phyloP scores from a whole-genome alignment of 2,329 filamentous ascomycete species.

The Tolypocladium amazonense region DNA sequence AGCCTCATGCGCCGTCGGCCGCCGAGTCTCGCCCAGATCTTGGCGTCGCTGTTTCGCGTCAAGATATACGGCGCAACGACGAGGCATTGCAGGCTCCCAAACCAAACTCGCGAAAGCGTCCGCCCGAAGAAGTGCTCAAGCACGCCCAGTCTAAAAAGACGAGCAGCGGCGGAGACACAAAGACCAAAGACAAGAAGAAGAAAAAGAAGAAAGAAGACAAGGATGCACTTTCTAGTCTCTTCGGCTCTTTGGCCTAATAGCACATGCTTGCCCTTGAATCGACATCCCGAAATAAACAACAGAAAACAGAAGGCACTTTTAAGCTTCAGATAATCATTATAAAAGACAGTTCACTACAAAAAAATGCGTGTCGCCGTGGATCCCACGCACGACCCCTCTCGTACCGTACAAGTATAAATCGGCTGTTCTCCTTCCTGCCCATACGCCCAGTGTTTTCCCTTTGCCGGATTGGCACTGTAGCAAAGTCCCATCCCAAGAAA shows the following conservation, averaged over 20 bases:
- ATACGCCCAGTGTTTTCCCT: slow-evolving; percentile 11
- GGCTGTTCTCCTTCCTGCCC: slow-evolving; percentile 14
- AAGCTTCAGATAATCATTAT: slow-evolving; percentile 12
- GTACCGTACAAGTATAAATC: slow-evolving; percentile 14
- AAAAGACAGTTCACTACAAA: neutral
- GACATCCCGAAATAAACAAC: neutral
- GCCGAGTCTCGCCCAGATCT: slow-evolving; percentile 7
- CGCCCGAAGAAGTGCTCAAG: neutral
- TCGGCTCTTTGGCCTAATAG: slow-evolving; percentile 38
- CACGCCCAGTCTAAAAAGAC: slow-evolving; percentile 1
- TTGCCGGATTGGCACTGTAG: slow-evolving; percentile 1
- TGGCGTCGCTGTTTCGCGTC: slow-evolving; percentile 18
- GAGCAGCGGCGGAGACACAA: slow-evolving; percentile 6
- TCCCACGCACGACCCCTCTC: slow-evolving; percentile 8
- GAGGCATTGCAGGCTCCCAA: neutral
- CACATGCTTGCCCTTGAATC: neutral
- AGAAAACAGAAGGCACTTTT: neutral
- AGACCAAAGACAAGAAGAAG: slow-evolving; percentile 25
- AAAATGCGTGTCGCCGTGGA: neutral
- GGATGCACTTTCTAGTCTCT: slow-evolving; percentile 66
- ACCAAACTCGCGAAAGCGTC: neutral
- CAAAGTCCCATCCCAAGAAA: neutral
- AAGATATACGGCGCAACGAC: slow-evolving; percentile 4
- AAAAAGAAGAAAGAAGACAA: slow-evolving; percentile 46
- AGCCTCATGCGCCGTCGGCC: neutral